These are phyloP conservation scores for Scutellaria barbata DNA, from an alignment of 257 asterid genomes.

Conservation along the genomic window DNA sequence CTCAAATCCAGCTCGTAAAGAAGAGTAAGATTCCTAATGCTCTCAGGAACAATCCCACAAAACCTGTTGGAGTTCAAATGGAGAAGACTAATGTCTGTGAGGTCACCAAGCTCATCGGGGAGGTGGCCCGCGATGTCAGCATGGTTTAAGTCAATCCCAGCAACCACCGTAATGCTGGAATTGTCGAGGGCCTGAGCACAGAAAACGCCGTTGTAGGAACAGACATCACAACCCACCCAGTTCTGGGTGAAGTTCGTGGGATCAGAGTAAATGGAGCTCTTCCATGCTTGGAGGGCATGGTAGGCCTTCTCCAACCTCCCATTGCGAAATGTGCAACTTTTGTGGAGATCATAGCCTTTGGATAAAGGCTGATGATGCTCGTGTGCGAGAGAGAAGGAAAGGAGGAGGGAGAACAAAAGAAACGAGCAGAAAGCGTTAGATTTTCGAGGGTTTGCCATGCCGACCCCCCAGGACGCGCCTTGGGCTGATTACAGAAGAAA, in stretches of 20 bases:
- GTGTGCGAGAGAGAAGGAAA: constrained; percentile 38
- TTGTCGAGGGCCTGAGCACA: constrained; percentile 70
- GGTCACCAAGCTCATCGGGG: constrained; percentile 70
- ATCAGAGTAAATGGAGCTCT: constrained; percentile 73
- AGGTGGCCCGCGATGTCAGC: constrained; percentile 90
- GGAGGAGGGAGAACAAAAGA: constrained; percentile 37
- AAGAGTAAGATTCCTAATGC: constrained; percentile 44
- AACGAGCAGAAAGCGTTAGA: constrained; percentile 62
- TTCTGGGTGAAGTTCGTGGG: constrained; percentile 65
- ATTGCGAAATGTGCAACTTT: constrained; percentile 34
- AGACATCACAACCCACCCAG: constrained; percentile 78
- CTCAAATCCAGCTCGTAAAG: constrained; percentile 79
- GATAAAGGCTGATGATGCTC: constrained; percentile 41
- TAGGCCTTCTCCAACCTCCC: constrained; percentile 61
- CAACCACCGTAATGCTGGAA: constrained; percentile 62
- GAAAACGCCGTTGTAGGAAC: constrained; percentile 68
- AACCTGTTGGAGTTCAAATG: constrained; percentile 85
- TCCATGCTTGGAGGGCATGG: constrained; percentile 80
- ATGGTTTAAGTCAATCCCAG: constrained; percentile 80
- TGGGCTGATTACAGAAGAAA: constrained; percentile 57
- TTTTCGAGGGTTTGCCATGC: constrained; percentile 50
- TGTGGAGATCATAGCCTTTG: constrained; percentile 30
- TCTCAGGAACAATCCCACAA: constrained; percentile 77
- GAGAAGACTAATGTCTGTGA: constrained; percentile 67
- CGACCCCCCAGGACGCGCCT: constrained; percentile 65